Evolutionary conservation across 1,284 basidiomycete genomes (phyloP).

Genomic region (Polyporus tsugae): DNA sequence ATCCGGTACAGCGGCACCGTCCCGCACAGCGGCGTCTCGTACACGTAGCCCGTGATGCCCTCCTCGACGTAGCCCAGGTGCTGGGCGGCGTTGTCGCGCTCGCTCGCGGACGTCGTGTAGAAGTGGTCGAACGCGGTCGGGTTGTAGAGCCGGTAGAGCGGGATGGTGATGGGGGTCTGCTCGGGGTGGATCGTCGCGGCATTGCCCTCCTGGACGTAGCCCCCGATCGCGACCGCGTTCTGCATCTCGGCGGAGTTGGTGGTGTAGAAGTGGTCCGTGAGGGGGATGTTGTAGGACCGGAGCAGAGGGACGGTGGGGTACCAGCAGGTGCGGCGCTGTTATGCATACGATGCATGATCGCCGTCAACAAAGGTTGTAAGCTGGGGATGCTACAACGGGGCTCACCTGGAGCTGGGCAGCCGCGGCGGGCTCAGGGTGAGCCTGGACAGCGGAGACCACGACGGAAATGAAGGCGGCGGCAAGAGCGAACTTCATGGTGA

Average conservation of each 20-base stretch:
- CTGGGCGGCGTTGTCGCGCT: slow-evolving; percentile 13
- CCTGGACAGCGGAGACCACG: slow-evolving; percentile 1
- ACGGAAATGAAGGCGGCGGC: slow-evolving; percentile 8
- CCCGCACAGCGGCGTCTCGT: slow-evolving; percentile 10
- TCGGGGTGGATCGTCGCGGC: slow-evolving; percentile 22
- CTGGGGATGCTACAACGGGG: neutral
- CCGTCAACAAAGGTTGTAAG: neutral
- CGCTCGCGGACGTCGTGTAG: slow-evolving; percentile 17
- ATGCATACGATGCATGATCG: no score
- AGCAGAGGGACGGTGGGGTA: slow-evolving; percentile 23
- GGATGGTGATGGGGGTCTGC: slow-evolving; percentile 15
- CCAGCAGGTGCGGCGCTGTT: slow-evolving; percentile 1
- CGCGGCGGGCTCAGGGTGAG: slow-evolving; percentile 19
- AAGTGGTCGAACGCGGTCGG: slow-evolving; percentile 14
- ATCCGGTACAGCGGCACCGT: slow-evolving; percentile 23
- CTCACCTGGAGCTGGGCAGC: slow-evolving; percentile 6
- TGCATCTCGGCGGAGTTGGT: slow-evolving; percentile 21
- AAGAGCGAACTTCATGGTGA: slow-evolving; percentile 13
- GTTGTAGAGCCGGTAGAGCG: slow-evolving; percentile 24
- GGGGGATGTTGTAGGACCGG: slow-evolving; percentile 17
- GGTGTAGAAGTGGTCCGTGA: slow-evolving; percentile 32
- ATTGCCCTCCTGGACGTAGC: slow-evolving; percentile 26
- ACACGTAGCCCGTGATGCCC: slow-evolving; percentile 17
- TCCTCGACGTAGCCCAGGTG: slow-evolving; percentile 11
- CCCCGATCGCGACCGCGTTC: slow-evolving; percentile 16